phyloP scores from a whole-genome alignment of 768 basidiomycete species.

The Coprinellus micaceus region DNA sequence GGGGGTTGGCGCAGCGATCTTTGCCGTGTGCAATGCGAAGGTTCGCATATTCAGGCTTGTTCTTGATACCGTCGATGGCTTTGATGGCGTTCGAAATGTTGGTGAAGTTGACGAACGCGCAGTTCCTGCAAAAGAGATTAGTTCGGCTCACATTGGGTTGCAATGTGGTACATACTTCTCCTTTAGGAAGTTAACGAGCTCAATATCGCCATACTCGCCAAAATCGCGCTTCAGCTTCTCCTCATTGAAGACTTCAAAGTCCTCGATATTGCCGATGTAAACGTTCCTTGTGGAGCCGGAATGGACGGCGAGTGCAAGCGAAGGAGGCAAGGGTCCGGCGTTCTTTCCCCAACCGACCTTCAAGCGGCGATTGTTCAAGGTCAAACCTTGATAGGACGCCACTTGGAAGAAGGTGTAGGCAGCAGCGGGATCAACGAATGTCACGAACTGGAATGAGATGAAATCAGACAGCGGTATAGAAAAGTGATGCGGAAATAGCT shows the following conservation, averaged over 20 bases:
- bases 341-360: constrained; percentile 99
- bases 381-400: constrained; percentile 84
- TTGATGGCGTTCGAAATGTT: constrained; percentile 95
- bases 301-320: constrained; percentile 84
- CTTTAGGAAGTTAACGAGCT: constrained; percentile 92
- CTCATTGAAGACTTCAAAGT: constrained; percentile 89
- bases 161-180: constrained; percentile 66
- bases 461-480: constrained; percentile 6
- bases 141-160: not conserved
- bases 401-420: constrained; percentile 94
- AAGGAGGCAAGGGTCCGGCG: constrained; percentile 80
- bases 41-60: constrained; percentile 83
- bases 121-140: constrained; percentile 56
- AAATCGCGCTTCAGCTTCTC: constrained; percentile 92
- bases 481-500: constrained; percentile 26
- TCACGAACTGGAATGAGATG: constrained; percentile 72
- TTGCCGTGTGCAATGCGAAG: constrained; percentile 93
- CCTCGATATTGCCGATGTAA: constrained; percentile 92
- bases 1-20: constrained; percentile 92
- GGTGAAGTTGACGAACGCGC: constrained; percentile 94
- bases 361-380: constrained; percentile 87
- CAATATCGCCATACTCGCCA: constrained; percentile 94
- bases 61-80: constrained; percentile 95
- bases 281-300: constrained; percentile 94
- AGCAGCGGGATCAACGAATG: constrained; percentile 90